Evolutionary conservation across 2,329 filamentous ascomycete genomes (phyloP), one percentile per base, ranked within the genome.

Genomic region (Monilinia laxa): DNA sequence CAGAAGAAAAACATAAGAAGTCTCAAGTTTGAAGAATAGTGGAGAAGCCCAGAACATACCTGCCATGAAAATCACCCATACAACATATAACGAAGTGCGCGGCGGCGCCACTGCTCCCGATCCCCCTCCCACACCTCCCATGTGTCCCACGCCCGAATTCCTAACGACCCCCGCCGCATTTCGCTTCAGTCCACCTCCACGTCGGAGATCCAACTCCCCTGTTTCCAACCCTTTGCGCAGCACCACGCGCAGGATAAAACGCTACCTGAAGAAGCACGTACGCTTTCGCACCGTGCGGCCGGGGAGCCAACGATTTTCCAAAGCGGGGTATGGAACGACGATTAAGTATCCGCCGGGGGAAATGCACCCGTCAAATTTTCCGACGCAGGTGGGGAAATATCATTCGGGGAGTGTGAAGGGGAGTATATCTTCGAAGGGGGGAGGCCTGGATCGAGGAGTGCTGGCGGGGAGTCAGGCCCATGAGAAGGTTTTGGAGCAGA

Each of bases 311-410:
- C 45, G 20, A 1, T 23, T 51, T 9, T 51, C 58, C 6, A 20
- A 28, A 1, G 51, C 58, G 12, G 23, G 14, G 49, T 16, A 20
- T 23, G 58, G 58, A 3, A 51, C 28, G 1, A 60, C 12, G 6
- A 18, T 60, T 9, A 28, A 4, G 0, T 60, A 60, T 14, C 58
- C 58, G 0, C 58, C 58, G 1, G 45, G 58, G 11, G 45, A 60
- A 6, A 25, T 60, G 28, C 45, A 60, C 38, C 45, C 58, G 3
- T 9, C 45, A 45, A 38, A 31, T 1, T n/a, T 64, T 7, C 62
- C 49, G 2, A 63, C 60, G 2, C 60, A 63, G 38, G 49, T 64
- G 7, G 62, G 62, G 6, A 64, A 64, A 12, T 64, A 64, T 11
- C 51, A 45, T 16, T n/a, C 38, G 11, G 62, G 62, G 18, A 64